These are phyloP conservation scores for Aureobasidium lini DNA, from an alignment of 2,329 filamentous ascomycete species.

Conservation along the genomic window DNA sequence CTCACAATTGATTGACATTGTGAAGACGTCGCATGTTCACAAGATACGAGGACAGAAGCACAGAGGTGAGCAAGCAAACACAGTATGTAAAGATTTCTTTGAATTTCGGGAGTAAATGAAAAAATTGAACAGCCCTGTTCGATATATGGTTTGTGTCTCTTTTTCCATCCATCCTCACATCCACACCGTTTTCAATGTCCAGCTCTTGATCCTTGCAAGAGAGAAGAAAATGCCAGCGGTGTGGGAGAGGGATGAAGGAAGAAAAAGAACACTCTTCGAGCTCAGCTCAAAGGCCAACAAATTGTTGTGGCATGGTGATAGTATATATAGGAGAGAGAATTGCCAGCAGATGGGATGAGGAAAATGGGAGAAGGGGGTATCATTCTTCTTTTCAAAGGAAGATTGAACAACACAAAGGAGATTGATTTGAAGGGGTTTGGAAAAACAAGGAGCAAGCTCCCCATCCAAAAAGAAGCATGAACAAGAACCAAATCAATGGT, in stretches of 20 bases:
- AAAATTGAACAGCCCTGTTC: conserved; percentile 8
- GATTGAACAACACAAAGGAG: conserved; percentile 10
- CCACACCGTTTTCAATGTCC: background rate
- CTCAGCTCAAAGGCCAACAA: conserved; percentile 11
- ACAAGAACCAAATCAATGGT: background rate
- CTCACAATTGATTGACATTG: background rate
- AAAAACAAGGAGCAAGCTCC: conserved; percentile 3
- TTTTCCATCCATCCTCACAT: background rate
- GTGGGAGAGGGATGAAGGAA: background rate
- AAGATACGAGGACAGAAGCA: background rate
- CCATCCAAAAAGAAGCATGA: background rate
- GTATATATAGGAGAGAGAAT: background rate
- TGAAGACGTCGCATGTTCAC: background rate
- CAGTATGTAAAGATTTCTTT: background rate
- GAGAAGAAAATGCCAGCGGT: background rate
- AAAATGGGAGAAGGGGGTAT: background rate
- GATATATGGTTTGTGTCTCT: background rate
- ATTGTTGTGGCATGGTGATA: background rate
- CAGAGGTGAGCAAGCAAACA: too few species aligned
- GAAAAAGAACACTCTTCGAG: background rate
- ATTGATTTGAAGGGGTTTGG: background rate
- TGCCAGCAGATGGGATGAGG: background rate
- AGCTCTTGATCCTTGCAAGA: conserved; percentile 7
- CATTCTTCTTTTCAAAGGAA: conserved; percentile 1
- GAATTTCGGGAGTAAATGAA: background rate